Conservation (phyloP, 2,329 filamentous ascomycete species). For the Acrodontium crateriforme region DNA sequence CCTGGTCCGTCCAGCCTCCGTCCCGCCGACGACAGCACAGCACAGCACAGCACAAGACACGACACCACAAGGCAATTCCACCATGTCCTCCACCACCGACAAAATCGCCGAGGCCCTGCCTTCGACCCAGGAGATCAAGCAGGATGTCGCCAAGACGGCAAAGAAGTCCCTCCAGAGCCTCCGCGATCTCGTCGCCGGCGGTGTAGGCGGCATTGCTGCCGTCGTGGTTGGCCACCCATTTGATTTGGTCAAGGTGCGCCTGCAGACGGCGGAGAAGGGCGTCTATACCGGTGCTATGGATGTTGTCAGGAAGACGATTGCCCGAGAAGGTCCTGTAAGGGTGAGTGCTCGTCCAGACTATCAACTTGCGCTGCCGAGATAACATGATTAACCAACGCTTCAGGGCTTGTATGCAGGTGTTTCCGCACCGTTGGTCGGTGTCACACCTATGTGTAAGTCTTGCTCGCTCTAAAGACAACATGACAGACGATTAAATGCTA, state of each 20-base stretch:
- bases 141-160: conserved; percentile 36
- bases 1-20: too few relatives aligned
- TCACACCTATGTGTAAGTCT: conserved; percentile 94
- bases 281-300: conserved; percentile 85
- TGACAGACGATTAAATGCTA: too few relatives aligned
- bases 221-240: conserved; percentile 92
- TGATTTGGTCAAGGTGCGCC: conserved; percentile 90
- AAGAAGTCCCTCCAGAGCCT: conserved; percentile 49
- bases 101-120: not conserved
- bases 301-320: conserved; percentile 78
- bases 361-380: not conserved
- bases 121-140: conserved; percentile 34
- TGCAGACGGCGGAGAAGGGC: conserved; percentile 90
- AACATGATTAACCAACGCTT: conserved; percentile 1
- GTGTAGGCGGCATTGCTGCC: conserved; percentile 85
- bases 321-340: conserved; percentile 62
- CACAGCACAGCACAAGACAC: too few relatives aligned
- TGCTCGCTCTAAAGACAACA: conserved; percentile 1
- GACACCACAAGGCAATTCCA: too few relatives aligned
- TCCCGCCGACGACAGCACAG: too few relatives aligned
- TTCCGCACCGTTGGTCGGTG: conserved; percentile 82
- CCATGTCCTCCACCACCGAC: conserved; percentile 1
- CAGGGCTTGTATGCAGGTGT: conserved; percentile 93
- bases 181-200: conserved; percentile 75
- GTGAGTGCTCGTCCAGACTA: conserved; percentile 18